Evolutionary conservation across 2,329 filamentous ascomycete species (phyloP), one percentile per base, ranked within the genome.

Genomic region (Myriosclerotinia curreyana): DNA sequence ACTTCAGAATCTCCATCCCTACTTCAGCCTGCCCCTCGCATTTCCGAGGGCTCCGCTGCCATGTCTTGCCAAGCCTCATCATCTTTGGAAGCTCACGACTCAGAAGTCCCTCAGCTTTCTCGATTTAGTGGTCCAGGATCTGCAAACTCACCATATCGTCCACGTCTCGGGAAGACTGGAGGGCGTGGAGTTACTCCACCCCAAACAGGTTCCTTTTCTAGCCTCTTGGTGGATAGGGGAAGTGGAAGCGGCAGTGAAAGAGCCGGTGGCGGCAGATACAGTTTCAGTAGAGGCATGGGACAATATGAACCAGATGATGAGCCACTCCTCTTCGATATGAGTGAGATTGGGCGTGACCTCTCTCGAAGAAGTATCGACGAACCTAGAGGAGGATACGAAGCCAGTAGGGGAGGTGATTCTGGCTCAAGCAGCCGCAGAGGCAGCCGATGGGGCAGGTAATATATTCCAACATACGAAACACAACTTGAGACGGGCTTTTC

Each of bases 281-380:
- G 79, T 64, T 78, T 79, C 54, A 76, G 77, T 0, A 77, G 79
- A 49, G 76, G 77, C 28, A 69, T 73, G 20, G 75, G 73, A 9
- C 75, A 77, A 11, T 80, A 84, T 52, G 83, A 83, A 7, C 76
- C 79, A 31, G 86, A 89, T 66, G 88, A 90, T 62, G 88, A 91
- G 71, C 86, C 86, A 0, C 75, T 91, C 12, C 79, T 91, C 12
- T 91, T 91, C 74, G 86, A 88, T 67, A 85, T 91, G 80, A 89
- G 86, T 44, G 88, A 91, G 74, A 83, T 90, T 72, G 86, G 86
- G 69, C 79, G 82, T 22, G 71, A 76, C 53, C 80, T 81, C 64
- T 81, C 81, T 52, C 78, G 85, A 66, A 80, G 83, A 67, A 87
- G 72, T 42, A 74, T 87, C 9, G 85, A 88, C 68, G 85, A 87